A percentile compares a stretch with the other conserved stretches of the same genome.
These are phyloP conservation scores for Calocera viscosa DNA, from an alignment of 768 basidiomycete genomes.

Conservation along the genomic window DNA sequence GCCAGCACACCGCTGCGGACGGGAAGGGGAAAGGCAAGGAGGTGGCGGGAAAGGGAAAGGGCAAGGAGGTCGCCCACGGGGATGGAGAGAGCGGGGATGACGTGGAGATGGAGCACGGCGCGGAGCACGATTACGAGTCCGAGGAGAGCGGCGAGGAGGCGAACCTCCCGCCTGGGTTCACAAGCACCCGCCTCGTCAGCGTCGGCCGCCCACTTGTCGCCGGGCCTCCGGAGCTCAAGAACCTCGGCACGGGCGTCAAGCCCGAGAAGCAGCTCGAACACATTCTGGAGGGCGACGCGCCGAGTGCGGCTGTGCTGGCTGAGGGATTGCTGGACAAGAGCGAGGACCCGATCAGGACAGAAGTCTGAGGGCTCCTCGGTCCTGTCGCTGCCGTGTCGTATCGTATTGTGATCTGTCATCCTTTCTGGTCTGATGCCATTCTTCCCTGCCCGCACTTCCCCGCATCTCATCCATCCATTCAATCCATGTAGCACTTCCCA, in stretches of 20 bases:
- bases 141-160: neutral
- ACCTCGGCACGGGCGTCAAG: conserved; percentile 34
- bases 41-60: neutral
- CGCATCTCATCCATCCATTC: neutral
- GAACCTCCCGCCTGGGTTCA: neutral
- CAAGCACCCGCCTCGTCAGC: neutral
- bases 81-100: neutral
- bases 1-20: conserved; percentile 21
- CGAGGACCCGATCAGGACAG: conserved; percentile 37
- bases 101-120: neutral
- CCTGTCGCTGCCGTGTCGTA: neutral
- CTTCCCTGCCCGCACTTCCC: neutral
- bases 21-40: conserved; percentile 17
- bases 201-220: neutral
- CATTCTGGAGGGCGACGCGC: conserved; percentile 42
- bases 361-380: neutral
- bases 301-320: conserved; percentile 40
- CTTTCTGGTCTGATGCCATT: neutral
- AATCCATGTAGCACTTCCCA: too few relatives aligned
- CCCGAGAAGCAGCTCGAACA: conserved; percentile 37
- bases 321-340: conserved; percentile 57
- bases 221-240: conserved; percentile 35
- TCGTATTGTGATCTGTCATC: too few relatives aligned
- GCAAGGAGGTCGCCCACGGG: neutral
- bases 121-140: conserved; percentile 3